These are phyloP conservation scores for Claviceps sp. DNA, from an alignment of 2,329 filamentous ascomycete genomes.

Conservation along the genomic window DNA sequence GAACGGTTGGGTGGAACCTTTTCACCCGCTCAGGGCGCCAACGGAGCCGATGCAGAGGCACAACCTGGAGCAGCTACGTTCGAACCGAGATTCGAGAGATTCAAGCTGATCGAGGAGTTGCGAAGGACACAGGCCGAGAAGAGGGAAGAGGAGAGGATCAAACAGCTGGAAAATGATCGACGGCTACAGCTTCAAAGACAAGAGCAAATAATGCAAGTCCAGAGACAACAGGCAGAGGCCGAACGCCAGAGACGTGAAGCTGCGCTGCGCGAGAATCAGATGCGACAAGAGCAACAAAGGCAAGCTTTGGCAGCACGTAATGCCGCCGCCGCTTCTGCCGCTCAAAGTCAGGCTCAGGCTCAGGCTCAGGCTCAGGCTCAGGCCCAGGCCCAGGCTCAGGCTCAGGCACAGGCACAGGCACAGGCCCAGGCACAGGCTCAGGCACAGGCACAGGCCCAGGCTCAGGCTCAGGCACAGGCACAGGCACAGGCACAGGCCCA, in stretches of 20 bases:
- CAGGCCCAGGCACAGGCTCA: conserved; percentile 1
- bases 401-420: conserved; percentile 2
- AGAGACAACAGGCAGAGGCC: conserved; percentile 31
- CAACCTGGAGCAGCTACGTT: conserved; percentile 60
- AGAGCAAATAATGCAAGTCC: conserved; percentile 29
- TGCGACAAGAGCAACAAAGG: conserved; percentile 24
- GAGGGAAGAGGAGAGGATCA: conserved; percentile 60
- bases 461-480: conserved; percentile 9
- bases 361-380: conserved; percentile 8
- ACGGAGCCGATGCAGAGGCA: conserved; percentile 55
- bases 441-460: conserved; percentile 3
- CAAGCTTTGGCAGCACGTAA: conserved; percentile 18
- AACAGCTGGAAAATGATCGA: conserved; percentile 46
- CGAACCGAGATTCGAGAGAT: conserved; percentile 76
- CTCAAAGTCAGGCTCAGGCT: conserved; percentile 13
- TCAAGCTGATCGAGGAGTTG: conserved; percentile 83
- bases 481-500: conserved; percentile 11
- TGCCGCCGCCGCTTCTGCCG: conserved; percentile 12
- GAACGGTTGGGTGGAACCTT: conserved; percentile 57
- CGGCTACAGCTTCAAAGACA: conserved; percentile 33
- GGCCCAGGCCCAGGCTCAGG: conserved; percentile 1
- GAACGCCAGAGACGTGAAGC: conserved; percentile 27
- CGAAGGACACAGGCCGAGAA: conserved; percentile 64
- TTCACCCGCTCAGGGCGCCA: conserved; percentile 41
- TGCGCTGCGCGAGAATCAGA: conserved; percentile 21